These are phyloP conservation scores for Pseudomonodictys pantanalensis DNA, from an alignment of 495 filamentous ascomycete genomes.

Conservation along the genomic window DNA sequence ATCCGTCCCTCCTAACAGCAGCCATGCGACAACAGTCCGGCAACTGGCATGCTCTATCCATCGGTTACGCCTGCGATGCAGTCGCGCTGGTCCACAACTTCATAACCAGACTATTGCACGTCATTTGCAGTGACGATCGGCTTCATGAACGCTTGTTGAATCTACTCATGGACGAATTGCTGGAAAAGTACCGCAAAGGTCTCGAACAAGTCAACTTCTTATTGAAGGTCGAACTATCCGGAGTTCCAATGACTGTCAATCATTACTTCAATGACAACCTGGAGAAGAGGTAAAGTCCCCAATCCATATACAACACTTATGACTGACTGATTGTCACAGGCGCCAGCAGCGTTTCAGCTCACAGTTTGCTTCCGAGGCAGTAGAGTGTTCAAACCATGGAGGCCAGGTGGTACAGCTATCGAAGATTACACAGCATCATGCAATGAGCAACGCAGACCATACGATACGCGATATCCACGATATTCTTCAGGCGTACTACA, in stretches of 20 bases:
- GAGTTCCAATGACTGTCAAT: slow-evolving; percentile 50
- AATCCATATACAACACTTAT: background rate
- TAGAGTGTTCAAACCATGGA: slow-evolving; percentile 14
- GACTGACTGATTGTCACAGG: background rate
- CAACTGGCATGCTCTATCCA: slow-evolving; percentile 52
- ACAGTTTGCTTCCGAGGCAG: background rate
- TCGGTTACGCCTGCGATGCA: slow-evolving; percentile 48
- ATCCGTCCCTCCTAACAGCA: slow-evolving; percentile 41
- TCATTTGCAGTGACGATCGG: slow-evolving; percentile 43
- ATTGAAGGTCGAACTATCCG: slow-evolving; percentile 49
- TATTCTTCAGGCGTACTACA: slow-evolving; percentile 59
- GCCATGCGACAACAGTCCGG: slow-evolving; percentile 53
- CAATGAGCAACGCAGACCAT: slow-evolving; percentile 50
- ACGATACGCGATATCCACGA: slow-evolving; percentile 55
- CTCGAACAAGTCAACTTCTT: slow-evolving; percentile 49
- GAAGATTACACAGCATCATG: slow-evolving; percentile 28
- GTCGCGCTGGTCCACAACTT: slow-evolving; percentile 50
- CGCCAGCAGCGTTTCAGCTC: background rate
- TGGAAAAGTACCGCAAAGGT: slow-evolving; percentile 45
- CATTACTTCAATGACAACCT: slow-evolving; percentile 55
- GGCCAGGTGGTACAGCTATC: slow-evolving; percentile 32
- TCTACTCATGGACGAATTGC: slow-evolving; percentile 46
- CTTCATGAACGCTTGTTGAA: slow-evolving; percentile 44
- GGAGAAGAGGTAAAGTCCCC: slow-evolving; percentile 41
- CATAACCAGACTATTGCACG: slow-evolving; percentile 42